A percentile compares a stretch with the other conserved stretches of the same genome.
Evolutionary conservation across 192 early-diverging fungal species (phyloP).

Genomic region (Mortierella claussenii): DNA sequence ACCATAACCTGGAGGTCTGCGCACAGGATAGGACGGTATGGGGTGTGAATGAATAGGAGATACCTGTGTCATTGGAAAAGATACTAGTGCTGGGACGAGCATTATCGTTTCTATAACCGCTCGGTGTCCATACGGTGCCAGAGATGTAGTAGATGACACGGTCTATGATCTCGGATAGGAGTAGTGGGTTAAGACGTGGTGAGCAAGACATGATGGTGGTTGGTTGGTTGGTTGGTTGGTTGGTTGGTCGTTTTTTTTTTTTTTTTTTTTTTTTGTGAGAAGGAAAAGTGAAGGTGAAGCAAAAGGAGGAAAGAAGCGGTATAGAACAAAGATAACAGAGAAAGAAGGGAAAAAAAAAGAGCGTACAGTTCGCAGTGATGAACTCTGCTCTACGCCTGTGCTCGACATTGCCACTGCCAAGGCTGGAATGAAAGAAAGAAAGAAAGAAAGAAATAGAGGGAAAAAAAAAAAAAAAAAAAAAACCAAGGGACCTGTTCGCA

Average conservation of each 20-base stretch:
- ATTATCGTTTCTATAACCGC: neutral
- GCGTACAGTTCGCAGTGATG: too few species aligned
- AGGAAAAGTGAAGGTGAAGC: too few species aligned
- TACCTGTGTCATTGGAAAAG: neutral
- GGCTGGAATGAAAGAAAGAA: neutral
- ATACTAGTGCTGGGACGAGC: neutral
- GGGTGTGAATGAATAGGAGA: slow-evolving; percentile 1
- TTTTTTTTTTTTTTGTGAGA: too few species aligned
- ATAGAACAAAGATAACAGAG: too few species aligned
- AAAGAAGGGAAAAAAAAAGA: too few species aligned
- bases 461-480: neutral
- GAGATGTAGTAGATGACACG: neutral
- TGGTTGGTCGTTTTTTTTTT: too few species aligned
- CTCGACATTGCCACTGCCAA: too few species aligned
- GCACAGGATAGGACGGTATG: slow-evolving; percentile 3
- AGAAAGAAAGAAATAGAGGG: neutral
- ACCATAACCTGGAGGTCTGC: slow-evolving; percentile 10
- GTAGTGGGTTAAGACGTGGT: slow-evolving; percentile 12
- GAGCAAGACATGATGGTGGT: too few species aligned
- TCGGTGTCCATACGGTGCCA: slow-evolving; percentile 1
- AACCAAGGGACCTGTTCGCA: too few species aligned
- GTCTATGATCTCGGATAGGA: slow-evolving; percentile 12
- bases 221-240: too few species aligned
- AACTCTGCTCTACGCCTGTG: too few species aligned
- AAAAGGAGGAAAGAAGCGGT: too few species aligned